These are phyloP conservation scores for Epichloe amarillans DNA, from an alignment of 2,329 filamentous ascomycete genomes.

Conservation along the genomic window DNA sequence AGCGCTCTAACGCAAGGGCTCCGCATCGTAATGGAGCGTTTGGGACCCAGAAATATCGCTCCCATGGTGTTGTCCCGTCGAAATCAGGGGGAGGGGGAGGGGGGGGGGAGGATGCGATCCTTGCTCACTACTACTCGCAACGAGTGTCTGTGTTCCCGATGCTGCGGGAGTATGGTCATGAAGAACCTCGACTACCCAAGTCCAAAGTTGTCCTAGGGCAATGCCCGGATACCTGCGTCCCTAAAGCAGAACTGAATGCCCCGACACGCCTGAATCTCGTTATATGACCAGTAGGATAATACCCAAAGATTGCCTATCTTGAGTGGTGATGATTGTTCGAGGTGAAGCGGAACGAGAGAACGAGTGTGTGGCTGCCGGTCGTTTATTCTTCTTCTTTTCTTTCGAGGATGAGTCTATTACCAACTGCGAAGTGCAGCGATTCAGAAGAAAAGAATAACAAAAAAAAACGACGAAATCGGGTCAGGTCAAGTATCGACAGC, in stretches of 20 bases:
- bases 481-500: background rate
- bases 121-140: too few relatives aligned
- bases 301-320: too few relatives aligned
- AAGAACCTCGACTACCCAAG: too few relatives aligned
- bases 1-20: constrained; percentile 33
- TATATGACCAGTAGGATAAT: too few relatives aligned
- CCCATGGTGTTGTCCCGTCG: constrained; percentile 15
- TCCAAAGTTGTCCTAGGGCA: too few relatives aligned
- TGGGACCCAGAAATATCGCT: constrained; percentile 23
- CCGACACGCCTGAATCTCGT: too few relatives aligned
- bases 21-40: constrained; percentile 33
- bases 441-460: background rate
- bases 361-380: background rate
- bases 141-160: too few relatives aligned
- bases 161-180: too few relatives aligned
- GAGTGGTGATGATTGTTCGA: background rate
- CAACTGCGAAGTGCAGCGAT: background rate
- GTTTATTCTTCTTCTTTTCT: background rate
- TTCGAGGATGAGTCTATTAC: background rate
- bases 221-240: too few relatives aligned
- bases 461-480: background rate
- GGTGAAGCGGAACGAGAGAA: background rate
- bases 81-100: too few relatives aligned
- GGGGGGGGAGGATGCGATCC: accelerated
- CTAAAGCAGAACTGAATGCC: too few relatives aligned